Conservation (phyloP, 345 rosid genomes). For the Microthlaspi erraticum region DNA sequence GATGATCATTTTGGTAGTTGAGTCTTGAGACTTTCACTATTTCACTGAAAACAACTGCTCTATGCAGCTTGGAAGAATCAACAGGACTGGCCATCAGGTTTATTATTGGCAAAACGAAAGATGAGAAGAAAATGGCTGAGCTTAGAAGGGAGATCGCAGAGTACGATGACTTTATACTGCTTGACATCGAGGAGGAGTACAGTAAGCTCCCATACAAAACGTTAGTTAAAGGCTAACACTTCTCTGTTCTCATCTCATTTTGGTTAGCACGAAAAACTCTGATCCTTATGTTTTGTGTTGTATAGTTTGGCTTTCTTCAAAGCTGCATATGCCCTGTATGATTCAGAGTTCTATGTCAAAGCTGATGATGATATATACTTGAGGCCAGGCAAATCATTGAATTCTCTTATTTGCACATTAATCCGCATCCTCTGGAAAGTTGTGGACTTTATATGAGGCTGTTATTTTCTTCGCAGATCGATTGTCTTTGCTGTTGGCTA, state of each 20-base stretch:
- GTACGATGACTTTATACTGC: conserved; percentile 83
- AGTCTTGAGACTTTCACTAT: conserved; percentile 4
- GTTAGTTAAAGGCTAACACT: conserved; percentile 56
- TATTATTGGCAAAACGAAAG: conserved; percentile 72
- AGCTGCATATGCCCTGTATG: conserved; percentile 83
- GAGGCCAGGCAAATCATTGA: no score
- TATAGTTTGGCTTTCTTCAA: conserved; percentile 85
- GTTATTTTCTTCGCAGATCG: conserved; percentile 57
- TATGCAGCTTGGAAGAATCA: conserved; percentile 79
- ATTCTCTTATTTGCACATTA: neutral
- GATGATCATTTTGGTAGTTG: neutral
- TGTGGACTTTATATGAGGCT: conserved; percentile 2
- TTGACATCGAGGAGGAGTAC: conserved; percentile 95
- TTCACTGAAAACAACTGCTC: neutral
- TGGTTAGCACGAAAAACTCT: neutral
- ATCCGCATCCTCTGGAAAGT: neutral
- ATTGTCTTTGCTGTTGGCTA: conserved; percentile 75
- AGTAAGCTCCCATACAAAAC: conserved; percentile 99
- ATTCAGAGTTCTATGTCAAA: conserved; percentile 88
- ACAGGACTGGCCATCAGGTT: conserved; percentile 85
- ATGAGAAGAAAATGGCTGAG: conserved; percentile 62
- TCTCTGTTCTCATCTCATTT: neutral
- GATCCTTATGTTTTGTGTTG: neutral
- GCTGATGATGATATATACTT: conserved; percentile 95
- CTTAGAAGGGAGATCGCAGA: conserved; percentile 72